These are phyloP conservation scores for Dichotomocladium elegans DNA, from an alignment of 371 early-diverging fungal genomes.

Conservation along the genomic window DNA sequence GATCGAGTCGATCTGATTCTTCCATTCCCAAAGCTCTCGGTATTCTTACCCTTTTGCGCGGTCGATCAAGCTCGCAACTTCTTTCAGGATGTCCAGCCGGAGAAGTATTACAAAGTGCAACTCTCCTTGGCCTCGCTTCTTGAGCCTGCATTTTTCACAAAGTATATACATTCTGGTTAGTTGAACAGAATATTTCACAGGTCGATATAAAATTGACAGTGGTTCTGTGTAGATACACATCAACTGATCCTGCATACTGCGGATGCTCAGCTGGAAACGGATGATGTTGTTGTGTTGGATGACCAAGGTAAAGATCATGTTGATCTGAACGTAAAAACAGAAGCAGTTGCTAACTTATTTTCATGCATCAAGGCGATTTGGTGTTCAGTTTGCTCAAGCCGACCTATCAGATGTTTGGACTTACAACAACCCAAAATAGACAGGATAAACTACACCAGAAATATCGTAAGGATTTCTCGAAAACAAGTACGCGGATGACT, in stretches of 20 bases:
- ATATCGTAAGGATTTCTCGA: slow-evolving; percentile 46
- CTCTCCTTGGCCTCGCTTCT: slow-evolving; percentile 28
- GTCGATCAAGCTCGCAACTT: slow-evolving; percentile 16
- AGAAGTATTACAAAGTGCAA: slow-evolving; percentile 32
- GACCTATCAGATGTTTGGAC: slow-evolving; percentile 54
- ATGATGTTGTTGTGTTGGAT: slow-evolving; percentile 50
- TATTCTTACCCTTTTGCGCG: slow-evolving; percentile 27
- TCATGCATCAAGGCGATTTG: slow-evolving; percentile 27
- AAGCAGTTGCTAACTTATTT: not conserved
- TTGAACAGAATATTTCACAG: too few relatives aligned
- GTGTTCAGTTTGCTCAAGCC: slow-evolving; percentile 52
- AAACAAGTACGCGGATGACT: not conserved
- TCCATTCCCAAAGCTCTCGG: slow-evolving; percentile 5
- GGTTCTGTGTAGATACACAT: slow-evolving; percentile 10
- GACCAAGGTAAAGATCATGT: slow-evolving; percentile 29
- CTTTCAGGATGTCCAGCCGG: slow-evolving; percentile 12
- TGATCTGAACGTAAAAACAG: not conserved
- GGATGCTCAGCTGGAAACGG: slow-evolving; percentile 46
- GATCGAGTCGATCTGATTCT: not conserved
- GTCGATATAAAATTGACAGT: too few relatives aligned
- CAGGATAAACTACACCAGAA: slow-evolving; percentile 42
- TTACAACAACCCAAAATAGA: slow-evolving; percentile 31
- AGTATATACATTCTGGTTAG: slow-evolving; percentile 29
- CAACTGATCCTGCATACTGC: slow-evolving; percentile 32
- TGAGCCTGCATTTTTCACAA: slow-evolving; percentile 22